Evolutionary conservation across 1,139 yeast species (phyloP).

Genomic region (Ogataea hybrid): DNA sequence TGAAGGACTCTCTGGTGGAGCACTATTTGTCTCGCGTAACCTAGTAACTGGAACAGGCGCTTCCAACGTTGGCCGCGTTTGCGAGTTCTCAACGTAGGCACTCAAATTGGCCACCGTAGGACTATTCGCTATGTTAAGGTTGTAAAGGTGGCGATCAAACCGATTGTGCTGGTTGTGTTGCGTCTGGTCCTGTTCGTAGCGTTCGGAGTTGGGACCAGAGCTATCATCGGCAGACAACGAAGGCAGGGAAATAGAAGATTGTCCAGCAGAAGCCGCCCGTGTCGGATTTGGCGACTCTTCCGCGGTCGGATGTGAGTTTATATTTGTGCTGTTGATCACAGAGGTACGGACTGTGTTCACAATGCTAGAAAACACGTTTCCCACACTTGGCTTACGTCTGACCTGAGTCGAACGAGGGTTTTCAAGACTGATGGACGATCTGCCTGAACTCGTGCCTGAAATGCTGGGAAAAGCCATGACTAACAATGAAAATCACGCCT

Average conservation of each 20-base stretch:
- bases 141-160: slow-evolving; percentile 27
- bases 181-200: slow-evolving; percentile 9
- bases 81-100: slow-evolving; percentile 15
- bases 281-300: slow-evolving; percentile 6
- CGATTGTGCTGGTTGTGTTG: slow-evolving; percentile 23
- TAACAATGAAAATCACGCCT: neutral
- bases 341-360: slow-evolving; percentile 27
- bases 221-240: slow-evolving; percentile 1
- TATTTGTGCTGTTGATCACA: slow-evolving; percentile 9
- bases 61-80: slow-evolving; percentile 11
- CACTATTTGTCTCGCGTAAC: neutral
- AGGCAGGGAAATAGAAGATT: slow-evolving; percentile 16
- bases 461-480: slow-evolving; percentile 19
- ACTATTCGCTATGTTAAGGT: slow-evolving; percentile 27
- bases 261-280: slow-evolving; percentile 15
- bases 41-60: slow-evolving; percentile 16
- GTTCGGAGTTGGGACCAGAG: neutral
- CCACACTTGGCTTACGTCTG: slow-evolving; percentile 27
- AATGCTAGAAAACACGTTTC: slow-evolving; percentile 24
- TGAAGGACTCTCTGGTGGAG: neutral
- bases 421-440: slow-evolving; percentile 21
- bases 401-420: slow-evolving; percentile 17
- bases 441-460: slow-evolving; percentile 18
- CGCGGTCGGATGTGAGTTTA: slow-evolving; percentile 1
- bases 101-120: slow-evolving; percentile 30